Evolutionary conservation across 768 basidiomycete species (phyloP), one percentile per base, ranked within the genome.

Genomic region (Boletus edulis): DNA sequence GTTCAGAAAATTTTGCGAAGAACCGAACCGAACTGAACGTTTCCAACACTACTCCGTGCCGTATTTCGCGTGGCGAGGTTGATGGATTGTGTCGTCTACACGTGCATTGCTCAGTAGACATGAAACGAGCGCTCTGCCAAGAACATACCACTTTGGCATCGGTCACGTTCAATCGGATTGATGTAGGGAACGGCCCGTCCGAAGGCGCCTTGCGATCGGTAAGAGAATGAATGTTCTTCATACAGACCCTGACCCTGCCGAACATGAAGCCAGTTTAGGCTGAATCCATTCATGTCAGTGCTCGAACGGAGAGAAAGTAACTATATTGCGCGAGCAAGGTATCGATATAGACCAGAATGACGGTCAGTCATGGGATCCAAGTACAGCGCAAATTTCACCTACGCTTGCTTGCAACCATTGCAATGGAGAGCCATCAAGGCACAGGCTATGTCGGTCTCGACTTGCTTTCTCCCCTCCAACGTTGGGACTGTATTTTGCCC

Each of bases 311-410:
- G 11, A 35, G 41, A 35, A 35, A 17, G 9, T 5, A 5, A 27
- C 2, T 1, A 4, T 42, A 70, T 68, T 65, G 54, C 52, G 58
- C n/a, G n/a, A n/a, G n/a, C n/a, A n/a, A n/a, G n/a, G n/a, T 61
- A n/a, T 70, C 72, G 32, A 68, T 57, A 18, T 67, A 65, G 24
- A 72, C 69, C 72, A 40, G n/a, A 18, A 47, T 2, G 5, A 14
- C n/a, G 29, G 8, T 29, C 29, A 29, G 29, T 29, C 29, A 1
- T 29, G 1, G 22, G 9, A 29, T 29, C 22, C 22, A 24, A 24
- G 22, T 24, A 24, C 22, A 24, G 22, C 22, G 22, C 22, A 24
- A 3, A 24, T 24, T 24, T 24, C 22, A 24, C 22, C 22, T 24
- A 24, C 22, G 4, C 22, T 24, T 24, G 22, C 22, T 24, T 24